Conservation (phyloP, 306 rosid species). For the Prunus davidiana region DNA sequence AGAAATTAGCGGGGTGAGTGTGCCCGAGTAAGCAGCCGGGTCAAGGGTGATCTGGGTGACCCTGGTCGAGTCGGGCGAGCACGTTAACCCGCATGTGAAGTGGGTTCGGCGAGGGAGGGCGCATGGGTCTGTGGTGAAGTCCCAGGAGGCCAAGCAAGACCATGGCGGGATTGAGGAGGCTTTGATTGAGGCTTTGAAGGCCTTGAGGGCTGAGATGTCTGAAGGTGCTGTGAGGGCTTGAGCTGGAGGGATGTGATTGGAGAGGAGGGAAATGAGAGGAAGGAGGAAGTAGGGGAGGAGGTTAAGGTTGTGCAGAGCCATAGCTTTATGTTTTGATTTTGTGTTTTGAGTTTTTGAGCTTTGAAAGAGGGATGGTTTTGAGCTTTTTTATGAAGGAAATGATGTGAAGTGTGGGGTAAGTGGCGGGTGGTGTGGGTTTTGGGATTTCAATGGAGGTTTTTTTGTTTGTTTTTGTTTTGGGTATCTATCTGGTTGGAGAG, state of each 20-base stretch:
- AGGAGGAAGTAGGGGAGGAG: not conserved
- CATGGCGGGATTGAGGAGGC: constrained; percentile 61
- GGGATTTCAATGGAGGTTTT: not conserved
- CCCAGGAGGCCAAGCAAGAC: constrained; percentile 87
- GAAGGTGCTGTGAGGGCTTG: constrained; percentile 50
- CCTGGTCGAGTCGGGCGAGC: constrained; percentile 54
- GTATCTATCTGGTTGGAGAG: not conserved
- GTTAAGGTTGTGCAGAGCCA: not conserved
- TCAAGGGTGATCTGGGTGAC: constrained; percentile 84
- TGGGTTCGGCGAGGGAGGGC: constrained; percentile 60
- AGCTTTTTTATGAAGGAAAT: not conserved
- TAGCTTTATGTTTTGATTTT: not conserved
- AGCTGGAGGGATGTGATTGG: constrained; percentile 1
- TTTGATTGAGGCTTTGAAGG: constrained; percentile 72
- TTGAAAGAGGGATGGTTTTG: not conserved
- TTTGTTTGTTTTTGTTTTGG: not conserved
- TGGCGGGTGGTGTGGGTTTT: not conserved
- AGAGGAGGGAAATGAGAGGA: constrained; percentile 11
- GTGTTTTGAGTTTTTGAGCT: not conserved
- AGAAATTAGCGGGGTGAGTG: constrained; percentile 65
- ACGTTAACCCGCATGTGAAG: constrained; percentile 80
- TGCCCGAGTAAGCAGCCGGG: constrained; percentile 75
- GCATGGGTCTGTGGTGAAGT: constrained; percentile 82
- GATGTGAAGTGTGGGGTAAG: not conserved
- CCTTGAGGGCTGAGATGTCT: constrained; percentile 67